These are phyloP conservation scores for Takashimella koratensis DNA, from an alignment of 1,284 basidiomycete species.

Conservation along the genomic window DNA sequence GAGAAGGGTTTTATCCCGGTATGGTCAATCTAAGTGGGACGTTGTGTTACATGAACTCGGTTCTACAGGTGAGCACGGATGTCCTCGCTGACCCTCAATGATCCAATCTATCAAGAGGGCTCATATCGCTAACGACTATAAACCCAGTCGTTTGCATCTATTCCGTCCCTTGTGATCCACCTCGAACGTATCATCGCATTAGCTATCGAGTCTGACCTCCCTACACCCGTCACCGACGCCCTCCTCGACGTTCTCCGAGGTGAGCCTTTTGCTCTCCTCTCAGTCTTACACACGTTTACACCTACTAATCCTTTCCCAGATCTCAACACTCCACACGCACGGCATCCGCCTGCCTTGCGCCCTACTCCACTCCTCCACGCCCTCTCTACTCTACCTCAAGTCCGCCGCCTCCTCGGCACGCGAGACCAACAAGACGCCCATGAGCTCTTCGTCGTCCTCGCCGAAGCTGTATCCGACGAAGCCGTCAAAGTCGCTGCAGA, in stretches of 20 bases:
- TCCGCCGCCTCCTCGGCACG: conserved; percentile 69
- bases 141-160: conserved; percentile 77
- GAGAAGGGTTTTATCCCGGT: conserved; percentile 63
- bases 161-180: conserved; percentile 69
- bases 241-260: conserved; percentile 65
- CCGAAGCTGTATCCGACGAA: conserved; percentile 81
- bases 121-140: too few species aligned
- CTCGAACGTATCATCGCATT: conserved; percentile 66
- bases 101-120: too few species aligned
- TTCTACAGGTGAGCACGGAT: conserved; percentile 67
- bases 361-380: conserved; percentile 68
- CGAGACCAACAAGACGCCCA: conserved; percentile 93
- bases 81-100: neutral
- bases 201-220: conserved; percentile 70
- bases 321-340: conserved; percentile 65
- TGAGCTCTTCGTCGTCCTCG: conserved; percentile 86
- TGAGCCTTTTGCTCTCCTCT: conserved; percentile 43
- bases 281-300: conserved; percentile 8
- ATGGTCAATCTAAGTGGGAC: conserved; percentile 91
- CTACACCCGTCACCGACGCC: conserved; percentile 76
- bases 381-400: conserved; percentile 58
- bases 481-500: conserved; percentile 50
- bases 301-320: conserved; percentile 53
- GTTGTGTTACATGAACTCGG: conserved; percentile 93
- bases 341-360: conserved; percentile 58